These are phyloP conservation scores for Colletotrichum kahawae DNA, from an alignment of 2,329 filamentous ascomycete genomes.

Conservation along the genomic window DNA sequence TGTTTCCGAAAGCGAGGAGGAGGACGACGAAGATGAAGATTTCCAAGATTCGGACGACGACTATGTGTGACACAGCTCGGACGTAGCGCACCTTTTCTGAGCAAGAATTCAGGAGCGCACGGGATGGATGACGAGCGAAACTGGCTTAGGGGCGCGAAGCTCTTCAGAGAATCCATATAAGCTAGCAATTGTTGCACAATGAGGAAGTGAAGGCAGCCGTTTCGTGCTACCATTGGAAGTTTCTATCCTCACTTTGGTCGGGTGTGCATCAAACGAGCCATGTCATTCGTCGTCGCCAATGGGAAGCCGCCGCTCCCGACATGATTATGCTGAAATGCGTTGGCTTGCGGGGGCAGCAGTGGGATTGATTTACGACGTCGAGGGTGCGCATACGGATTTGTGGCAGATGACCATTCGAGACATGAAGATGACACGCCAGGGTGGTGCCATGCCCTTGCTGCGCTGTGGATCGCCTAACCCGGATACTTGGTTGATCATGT, in stretches of 20 bases:
- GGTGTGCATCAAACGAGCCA: neutral
- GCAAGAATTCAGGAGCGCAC: neutral
- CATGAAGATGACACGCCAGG: neutral
- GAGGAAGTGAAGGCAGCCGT: neutral
- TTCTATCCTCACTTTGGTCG: neutral
- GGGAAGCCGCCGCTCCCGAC: neutral
- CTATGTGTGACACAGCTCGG: neutral
- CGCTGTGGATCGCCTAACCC: neutral
- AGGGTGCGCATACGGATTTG: neutral
- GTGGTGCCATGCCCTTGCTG: neutral
- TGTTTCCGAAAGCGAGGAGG: conserved; percentile 9
- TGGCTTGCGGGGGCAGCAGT: neutral
- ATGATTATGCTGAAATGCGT: neutral
- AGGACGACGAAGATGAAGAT: conserved; percentile 6
- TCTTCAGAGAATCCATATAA: neutral
- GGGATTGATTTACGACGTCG: neutral
- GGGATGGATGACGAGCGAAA: neutral
- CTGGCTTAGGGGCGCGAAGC: neutral
- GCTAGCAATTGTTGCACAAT: neutral
- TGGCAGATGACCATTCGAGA: neutral
- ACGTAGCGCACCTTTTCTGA: neutral
- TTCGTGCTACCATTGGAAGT: neutral
- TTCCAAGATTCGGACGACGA: conserved; percentile 13
- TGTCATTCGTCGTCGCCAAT: neutral
- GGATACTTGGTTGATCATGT: neutral